Conservation (phyloP, 2,329 filamentous ascomycete genomes). For the Didymella exigua region DNA sequence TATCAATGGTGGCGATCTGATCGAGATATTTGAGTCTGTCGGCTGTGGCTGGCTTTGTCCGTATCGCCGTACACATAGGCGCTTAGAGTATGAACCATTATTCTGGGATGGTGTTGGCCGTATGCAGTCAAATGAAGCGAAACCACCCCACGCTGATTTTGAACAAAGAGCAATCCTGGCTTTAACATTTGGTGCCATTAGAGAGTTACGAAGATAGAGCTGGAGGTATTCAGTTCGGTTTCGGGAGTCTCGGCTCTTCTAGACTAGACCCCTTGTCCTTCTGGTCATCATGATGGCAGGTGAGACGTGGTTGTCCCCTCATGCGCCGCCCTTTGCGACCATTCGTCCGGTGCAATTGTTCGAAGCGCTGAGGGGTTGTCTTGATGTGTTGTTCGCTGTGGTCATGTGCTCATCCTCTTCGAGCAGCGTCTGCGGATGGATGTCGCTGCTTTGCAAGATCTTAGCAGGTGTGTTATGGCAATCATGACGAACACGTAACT, state of each 20-base stretch:
- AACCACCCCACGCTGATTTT: neutral
- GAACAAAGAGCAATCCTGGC: neutral
- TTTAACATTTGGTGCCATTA: neutral
- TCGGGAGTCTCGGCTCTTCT: neutral
- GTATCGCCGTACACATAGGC: conserved; percentile 5
- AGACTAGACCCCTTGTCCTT: neutral
- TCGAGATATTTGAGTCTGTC: conserved; percentile 5
- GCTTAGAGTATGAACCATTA: conserved; percentile 1
- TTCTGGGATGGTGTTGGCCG: conserved; percentile 4
- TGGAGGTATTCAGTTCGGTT: neutral
- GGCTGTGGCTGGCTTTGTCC: conserved; percentile 10
- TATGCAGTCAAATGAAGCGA: conserved; percentile 7
- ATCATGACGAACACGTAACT: conserved; percentile 10
- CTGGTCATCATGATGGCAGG: neutral
- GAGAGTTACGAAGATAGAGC: neutral
- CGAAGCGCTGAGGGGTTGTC: neutral
- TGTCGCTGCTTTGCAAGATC: conserved; percentile 3
- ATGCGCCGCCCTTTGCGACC: neutral
- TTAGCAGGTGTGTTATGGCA: conserved; percentile 7
- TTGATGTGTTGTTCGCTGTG: conserved; percentile 9
- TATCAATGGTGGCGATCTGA: neutral
- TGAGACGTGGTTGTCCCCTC: neutral
- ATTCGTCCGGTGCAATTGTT: neutral
- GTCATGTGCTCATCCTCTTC: conserved; percentile 9
- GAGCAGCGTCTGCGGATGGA: conserved; percentile 11